A percentile compares a stretch with the other conserved stretches of the same genome.
Evolutionary conservation across 225 moss, liverwort and hornwort species (phyloP).

Genomic region (Pleurozium schreberi): DNA sequence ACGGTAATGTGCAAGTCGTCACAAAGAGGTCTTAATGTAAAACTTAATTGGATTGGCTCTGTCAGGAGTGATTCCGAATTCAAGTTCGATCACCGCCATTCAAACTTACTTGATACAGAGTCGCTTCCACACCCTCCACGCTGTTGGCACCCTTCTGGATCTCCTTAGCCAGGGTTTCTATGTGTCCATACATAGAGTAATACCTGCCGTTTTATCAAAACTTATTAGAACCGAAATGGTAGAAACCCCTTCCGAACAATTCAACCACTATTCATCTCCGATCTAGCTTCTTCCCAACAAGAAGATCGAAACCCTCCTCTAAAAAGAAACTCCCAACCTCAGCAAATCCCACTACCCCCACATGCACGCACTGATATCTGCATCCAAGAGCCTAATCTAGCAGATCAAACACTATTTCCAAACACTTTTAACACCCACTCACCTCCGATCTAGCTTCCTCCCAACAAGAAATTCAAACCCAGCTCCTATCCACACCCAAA

Average conservation of each 20-base stretch:
- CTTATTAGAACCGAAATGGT: not conserved
- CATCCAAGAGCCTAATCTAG: not conserved
- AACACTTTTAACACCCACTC: not conserved
- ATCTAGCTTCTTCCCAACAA: not conserved
- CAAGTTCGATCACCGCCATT: not conserved
- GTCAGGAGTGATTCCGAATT: not conserved
- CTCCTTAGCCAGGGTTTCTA: slow-evolving; percentile 29
- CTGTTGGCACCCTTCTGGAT: slow-evolving; percentile 40
- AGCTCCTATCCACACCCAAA: not conserved
- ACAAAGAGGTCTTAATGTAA: not conserved
- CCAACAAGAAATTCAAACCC: not conserved
- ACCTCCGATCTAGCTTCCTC: not conserved
- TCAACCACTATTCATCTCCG: not conserved
- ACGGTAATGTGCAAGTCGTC: not conserved
- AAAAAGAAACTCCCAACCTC: not conserved
- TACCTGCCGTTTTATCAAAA: slow-evolving; percentile 7
- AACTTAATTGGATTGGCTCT: not conserved
- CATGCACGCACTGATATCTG: not conserved
- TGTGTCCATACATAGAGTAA: slow-evolving; percentile 52
- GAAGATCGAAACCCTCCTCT: not conserved
- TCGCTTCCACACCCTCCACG: slow-evolving; percentile 40
- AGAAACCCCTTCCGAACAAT: not conserved
- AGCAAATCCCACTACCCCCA: not conserved
- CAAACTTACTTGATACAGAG: slow-evolving; percentile 28
- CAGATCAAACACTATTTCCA: not conserved